Percentiles rank a stretch among this genome's conserved stretches.
These are phyloP conservation scores for Macrocybe gigantea DNA, from an alignment of 768 basidiomycete genomes.

Conservation along the genomic window DNA sequence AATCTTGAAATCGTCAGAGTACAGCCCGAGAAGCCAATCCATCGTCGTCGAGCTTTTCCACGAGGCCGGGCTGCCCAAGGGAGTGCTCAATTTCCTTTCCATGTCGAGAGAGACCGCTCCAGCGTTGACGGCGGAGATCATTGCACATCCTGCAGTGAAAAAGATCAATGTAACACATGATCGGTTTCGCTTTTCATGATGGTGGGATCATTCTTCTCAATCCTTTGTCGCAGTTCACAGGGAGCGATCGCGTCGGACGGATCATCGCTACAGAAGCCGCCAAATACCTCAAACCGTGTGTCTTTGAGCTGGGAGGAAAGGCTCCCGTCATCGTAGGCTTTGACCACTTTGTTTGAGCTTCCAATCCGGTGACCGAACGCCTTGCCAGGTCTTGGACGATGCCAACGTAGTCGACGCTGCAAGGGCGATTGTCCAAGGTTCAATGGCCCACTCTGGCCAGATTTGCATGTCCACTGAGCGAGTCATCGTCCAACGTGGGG, in stretches of 20 bases:
- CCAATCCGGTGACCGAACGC: neutral
- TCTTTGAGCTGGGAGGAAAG: conserved; percentile 54
- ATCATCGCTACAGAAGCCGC: conserved; percentile 50
- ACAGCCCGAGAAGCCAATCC: conserved; percentile 40
- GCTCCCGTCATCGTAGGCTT: conserved; percentile 42
- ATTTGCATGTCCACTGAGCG: conserved; percentile 58
- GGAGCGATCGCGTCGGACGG: conserved; percentile 46
- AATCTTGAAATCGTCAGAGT: conserved; percentile 47
- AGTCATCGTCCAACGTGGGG: conserved; percentile 42
- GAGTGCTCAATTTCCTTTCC: conserved; percentile 52
- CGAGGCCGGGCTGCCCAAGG: conserved; percentile 56
- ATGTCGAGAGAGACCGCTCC: conserved; percentile 39
- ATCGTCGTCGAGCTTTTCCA: conserved; percentile 41
- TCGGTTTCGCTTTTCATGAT: too few relatives aligned
- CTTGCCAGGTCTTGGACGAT: conserved; percentile 40
- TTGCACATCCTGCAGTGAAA: conserved; percentile 46
- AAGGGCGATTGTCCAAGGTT: conserved; percentile 36
- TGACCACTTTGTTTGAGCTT: neutral
- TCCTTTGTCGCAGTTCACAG: conserved; percentile 38
- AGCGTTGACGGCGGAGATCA: conserved; percentile 40
- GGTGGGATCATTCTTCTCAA: too few relatives aligned
- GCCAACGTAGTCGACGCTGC: conserved; percentile 51
- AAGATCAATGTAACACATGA: conserved; percentile 41
- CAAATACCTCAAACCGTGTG: conserved; percentile 48
- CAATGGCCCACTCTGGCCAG: conserved; percentile 45